Evolutionary conservation across 78 protist genomes (phyloP), one percentile per base, ranked within the genome.

Genomic region (Speleostelium caveatum): DNA sequence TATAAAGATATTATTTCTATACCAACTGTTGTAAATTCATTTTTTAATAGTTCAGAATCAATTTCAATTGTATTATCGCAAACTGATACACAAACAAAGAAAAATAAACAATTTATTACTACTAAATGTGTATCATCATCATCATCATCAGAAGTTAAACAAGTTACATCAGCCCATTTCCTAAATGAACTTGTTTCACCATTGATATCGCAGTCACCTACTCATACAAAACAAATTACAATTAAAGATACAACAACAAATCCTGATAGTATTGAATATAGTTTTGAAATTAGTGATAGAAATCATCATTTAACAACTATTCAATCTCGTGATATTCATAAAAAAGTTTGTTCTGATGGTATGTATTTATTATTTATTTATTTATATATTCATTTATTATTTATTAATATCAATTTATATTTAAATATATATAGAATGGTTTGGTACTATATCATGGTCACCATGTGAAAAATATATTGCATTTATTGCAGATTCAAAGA

Each of bases 391-490:
- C 16, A 21, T 21, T 21, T 58, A 58, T 21, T 58, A 19, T 58
- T 32, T 58, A 19, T 14, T 45, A 14, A 14, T 62, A 32, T 17
- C 19, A 32, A 26, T 33, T 62, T 33, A 32, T 33, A 26, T 30
- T 33, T 28, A 62, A 33, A 62, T 19, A 17, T 7, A 56, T 33
- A 49, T 12, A 80, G 89, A 80, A 67, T 80, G 89, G 89, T 80
- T 80, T 68, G 89, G 89, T 49, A 53, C 49, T 22, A 66, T 80
- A 38, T 80, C 89, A 67, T 80, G 89, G 89, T 80, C 89, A 53
- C 89, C 89, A 67, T 80, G 89, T 68, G 89, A 80, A 30, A 65
- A 68, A 33, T 80, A 66, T 58, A 56, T 80, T 41, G 89, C 89
- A 21, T 80, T 42, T 39, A 80, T 80, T 58, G 89, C 89, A 56